Percentiles rank a stretch among this genome's conserved stretches.
These are phyloP conservation scores for Sporodiniella umbellata DNA, from an alignment of 371 early-diverging fungal genomes.

Conservation along the genomic window DNA sequence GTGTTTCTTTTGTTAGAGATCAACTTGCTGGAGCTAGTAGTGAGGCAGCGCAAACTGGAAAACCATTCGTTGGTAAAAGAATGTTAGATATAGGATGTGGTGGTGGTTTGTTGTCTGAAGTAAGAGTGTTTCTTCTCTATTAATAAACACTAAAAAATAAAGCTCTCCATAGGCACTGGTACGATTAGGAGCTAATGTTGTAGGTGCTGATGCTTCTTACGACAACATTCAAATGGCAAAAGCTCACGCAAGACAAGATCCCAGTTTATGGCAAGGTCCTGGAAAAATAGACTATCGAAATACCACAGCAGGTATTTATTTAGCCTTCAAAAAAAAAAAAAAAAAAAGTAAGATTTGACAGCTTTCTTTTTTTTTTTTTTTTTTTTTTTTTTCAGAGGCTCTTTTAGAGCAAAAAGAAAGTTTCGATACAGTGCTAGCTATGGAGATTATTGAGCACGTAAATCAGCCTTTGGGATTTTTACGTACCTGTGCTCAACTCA, in stretches of 20 bases:
- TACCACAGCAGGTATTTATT: slow-evolving; percentile 65
- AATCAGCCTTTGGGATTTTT: slow-evolving; percentile 72
- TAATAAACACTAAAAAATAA: not conserved
- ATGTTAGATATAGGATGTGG: slow-evolving; percentile 96
- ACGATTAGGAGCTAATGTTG: slow-evolving; percentile 78
- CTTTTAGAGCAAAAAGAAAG: slow-evolving; percentile 47
- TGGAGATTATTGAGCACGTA: slow-evolving; percentile 96
- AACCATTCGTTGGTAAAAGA: slow-evolving; percentile 58
- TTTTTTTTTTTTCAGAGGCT: slow-evolving; percentile 42
- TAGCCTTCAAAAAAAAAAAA: slow-evolving; percentile 1
- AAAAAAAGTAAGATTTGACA: not conserved
- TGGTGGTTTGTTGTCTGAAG: slow-evolving; percentile 87
- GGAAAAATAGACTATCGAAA: slow-evolving; percentile 64
- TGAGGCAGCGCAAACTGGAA: slow-evolving; percentile 12
- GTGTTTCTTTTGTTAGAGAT: slow-evolving; percentile 78
- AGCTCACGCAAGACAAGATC: slow-evolving; percentile 66
- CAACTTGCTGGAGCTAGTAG: slow-evolving; percentile 27
- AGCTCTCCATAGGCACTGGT: slow-evolving; percentile 57
- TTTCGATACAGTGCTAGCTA: slow-evolving; percentile 83
- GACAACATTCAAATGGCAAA: slow-evolving; percentile 84
- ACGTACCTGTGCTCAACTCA: slow-evolving; percentile 56
- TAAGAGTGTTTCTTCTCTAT: slow-evolving; percentile 29
- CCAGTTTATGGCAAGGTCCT: slow-evolving; percentile 51
- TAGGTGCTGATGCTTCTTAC: slow-evolving; percentile 84
- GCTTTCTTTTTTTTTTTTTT: too few species aligned